Evolutionary conservation across 345 rosid species (phyloP), one percentile per base, ranked within the genome.

Genomic region (Murraya paniculata): DNA sequence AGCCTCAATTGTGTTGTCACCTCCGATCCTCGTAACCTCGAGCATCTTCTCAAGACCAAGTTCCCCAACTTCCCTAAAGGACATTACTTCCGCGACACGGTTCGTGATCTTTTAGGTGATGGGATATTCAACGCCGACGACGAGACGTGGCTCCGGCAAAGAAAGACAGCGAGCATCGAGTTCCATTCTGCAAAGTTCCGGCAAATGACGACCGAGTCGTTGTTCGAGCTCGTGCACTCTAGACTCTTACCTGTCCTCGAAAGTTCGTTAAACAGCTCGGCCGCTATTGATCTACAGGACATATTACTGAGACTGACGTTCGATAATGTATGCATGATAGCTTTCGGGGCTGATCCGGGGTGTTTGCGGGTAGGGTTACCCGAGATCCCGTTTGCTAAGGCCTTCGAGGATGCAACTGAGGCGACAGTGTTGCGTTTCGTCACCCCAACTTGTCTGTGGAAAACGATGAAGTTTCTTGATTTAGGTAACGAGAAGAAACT

Each of bases 341-440:
- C 98, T 21, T 91, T 96, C 56, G 99, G 99, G 30, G 95, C 88
- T 9, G 99, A 96, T 81, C 98, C 99, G 1, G 98, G 98, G 0
- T 94, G 97, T 81, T 82, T 96, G 0, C 71, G 87, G 30, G 90
- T 78, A 0, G 91, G 88, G 0, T 82, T 92, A 72, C 95, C 98
- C 0, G 86, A 90, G 5, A 90, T 92, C 64, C 95, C 97, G 7
- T 96, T 96, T 72, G 99, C 99, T 0, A 82, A 78, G 81, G 97
- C 98, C 45, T 94, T 96, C 41, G 99, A 96, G 82, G 97, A 90
- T 33, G 97, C 98, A 2, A 94, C 99, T 0, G 97, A 89, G 86
- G 94, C 94, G 2, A 86, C 95, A 0, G 77, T 88, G 48, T 36
- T 85, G 18, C 95, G 99, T 41, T 91, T 94, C 55, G 86, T 94